Percentiles rank a stretch among this genome's conserved stretches.
These are phyloP conservation scores for Jamesozyma piceae DNA, from an alignment of 805 yeast species.

Conservation along the genomic window DNA sequence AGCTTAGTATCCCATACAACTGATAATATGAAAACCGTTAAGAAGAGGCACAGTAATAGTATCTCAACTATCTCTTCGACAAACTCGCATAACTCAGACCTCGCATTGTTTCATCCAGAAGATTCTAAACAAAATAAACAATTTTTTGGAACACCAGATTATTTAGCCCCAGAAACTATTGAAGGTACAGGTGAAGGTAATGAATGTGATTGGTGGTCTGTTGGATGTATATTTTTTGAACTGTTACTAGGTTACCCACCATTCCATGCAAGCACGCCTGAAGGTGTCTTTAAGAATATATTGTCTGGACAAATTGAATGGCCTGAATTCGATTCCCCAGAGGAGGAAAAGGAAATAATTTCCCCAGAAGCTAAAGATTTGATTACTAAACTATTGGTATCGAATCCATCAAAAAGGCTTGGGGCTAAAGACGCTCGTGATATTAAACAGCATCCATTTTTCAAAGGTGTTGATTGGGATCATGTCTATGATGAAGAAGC, in stretches of 20 bases:
- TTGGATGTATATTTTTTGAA: constrained; percentile 92
- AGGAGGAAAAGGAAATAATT: constrained; percentile 45
- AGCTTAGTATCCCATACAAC: neutral
- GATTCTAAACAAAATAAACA: constrained; percentile 43
- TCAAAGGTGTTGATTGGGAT: constrained; percentile 66
- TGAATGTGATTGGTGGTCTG: constrained; percentile 81
- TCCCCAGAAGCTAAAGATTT: constrained; percentile 66
- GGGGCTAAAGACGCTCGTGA: constrained; percentile 77
- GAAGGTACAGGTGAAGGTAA: constrained; percentile 74
- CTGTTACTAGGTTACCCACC: constrained; percentile 91
- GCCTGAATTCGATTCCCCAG: constrained; percentile 56
- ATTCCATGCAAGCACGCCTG: constrained; percentile 75
- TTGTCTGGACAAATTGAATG: constrained; percentile 66
- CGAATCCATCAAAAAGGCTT: constrained; percentile 58
- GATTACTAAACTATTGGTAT: constrained; percentile 49
- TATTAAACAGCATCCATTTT: constrained; percentile 71
- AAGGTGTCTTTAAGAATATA: constrained; percentile 74
- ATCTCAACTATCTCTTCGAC: constrained; percentile 3
- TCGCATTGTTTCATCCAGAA: constrained; percentile 69
- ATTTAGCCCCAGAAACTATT: constrained; percentile 93
- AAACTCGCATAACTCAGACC: constrained; percentile 27
- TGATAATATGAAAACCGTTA: neutral
- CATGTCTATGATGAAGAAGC: constrained; percentile 60
- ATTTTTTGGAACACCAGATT: constrained; percentile 96
- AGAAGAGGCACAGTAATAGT: constrained; percentile 3